Base-by-base conservation (phyloP, 805 yeast species). In the Tetrapisispora iriomotensis region DNA sequence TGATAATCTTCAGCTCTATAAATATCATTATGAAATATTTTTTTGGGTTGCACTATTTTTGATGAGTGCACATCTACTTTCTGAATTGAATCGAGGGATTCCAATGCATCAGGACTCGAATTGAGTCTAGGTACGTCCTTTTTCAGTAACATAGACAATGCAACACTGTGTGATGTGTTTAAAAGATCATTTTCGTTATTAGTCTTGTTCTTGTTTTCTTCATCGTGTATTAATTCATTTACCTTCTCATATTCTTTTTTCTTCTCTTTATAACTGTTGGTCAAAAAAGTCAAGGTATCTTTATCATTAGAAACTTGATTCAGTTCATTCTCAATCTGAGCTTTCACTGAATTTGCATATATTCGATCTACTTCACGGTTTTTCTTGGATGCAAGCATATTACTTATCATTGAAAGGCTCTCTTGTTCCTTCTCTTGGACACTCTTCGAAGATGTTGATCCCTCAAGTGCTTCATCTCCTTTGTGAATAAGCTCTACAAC, bases 281-380 rank as follows among this genome's bases (percentile, higher is more conserved):
- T 30, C 3, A 37, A 30, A 25, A 24, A 37, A 3, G 25, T 19
- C n/a, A 13, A 19, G 7, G 29, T n/a, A 19, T 19, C 7, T 9
- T n/a, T 12, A 2, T 30, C 25, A 10, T 22, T 37, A 10, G 19
- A 2, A 14, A 8, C 3, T 3, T 17, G 10, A 9, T 30, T 8
- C 4, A 30, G 10, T 1, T 30, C 39, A 9, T 15, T 37, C 15
- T 37, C 39, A 8, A 26, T 13, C 19, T 30, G 26, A 2, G 26
- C 8, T 19, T 37, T 37, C 13, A 30, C 12, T 2, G 39, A 37
- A 25, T 37, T 27, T 9, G 24, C 25, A 12, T 37, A 37, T 9
- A 37, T 5, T 15, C 20, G 24, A 14, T 30, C 31, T 13, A 20
- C 20, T n/a, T 37, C 39, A 8, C 39, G 20, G 4, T 37, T 31